A percentile compares a stretch with the other conserved stretches of the same genome.
Evolutionary conservation across 495 filamentous ascomycete genomes (phyloP).

Genomic region (Neurospora sp.): DNA sequence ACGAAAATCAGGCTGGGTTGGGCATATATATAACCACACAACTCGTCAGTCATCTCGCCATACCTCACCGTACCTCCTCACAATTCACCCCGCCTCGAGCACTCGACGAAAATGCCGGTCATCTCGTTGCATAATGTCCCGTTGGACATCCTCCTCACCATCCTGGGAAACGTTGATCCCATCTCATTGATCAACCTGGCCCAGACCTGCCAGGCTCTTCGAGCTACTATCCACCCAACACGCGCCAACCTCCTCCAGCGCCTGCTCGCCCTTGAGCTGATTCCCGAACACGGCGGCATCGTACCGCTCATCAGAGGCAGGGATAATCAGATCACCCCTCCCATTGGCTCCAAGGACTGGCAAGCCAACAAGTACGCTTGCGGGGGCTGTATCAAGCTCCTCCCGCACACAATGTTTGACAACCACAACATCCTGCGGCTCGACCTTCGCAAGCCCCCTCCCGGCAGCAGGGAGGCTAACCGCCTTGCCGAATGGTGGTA

Average conservation of each 20-base stretch:
- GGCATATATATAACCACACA: background rate
- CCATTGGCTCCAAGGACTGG: conserved; percentile 4
- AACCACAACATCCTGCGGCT: conserved; percentile 13
- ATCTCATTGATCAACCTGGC: conserved; percentile 10
- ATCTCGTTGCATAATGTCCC: background rate
- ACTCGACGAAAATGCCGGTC: background rate
- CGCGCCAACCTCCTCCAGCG: conserved; percentile 9
- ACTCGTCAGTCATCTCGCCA: too few relatives aligned
- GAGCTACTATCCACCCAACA: background rate
- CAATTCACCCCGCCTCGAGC: too few relatives aligned
- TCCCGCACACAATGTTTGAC: conserved; percentile 13
- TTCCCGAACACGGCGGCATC: conserved; percentile 14
- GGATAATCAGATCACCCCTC: conserved; percentile 2
- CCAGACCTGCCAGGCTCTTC: conserved; percentile 1
- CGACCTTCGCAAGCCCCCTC: conserved; percentile 10
- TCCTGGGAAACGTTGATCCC: conserved; percentile 5
- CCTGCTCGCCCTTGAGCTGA: conserved; percentile 17
- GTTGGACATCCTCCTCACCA: conserved; percentile 1
- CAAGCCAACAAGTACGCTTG: conserved; percentile 15
- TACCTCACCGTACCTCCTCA: too few relatives aligned
- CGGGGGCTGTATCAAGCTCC: conserved; percentile 14
- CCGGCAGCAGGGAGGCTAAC: conserved; percentile 5
- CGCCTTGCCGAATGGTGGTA: conserved; percentile 12
- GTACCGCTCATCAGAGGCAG: conserved; percentile 7
- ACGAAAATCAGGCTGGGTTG: background rate